Conservation (phyloP, 768 basidiomycete species). For the Termitomyces heimii region DNA sequence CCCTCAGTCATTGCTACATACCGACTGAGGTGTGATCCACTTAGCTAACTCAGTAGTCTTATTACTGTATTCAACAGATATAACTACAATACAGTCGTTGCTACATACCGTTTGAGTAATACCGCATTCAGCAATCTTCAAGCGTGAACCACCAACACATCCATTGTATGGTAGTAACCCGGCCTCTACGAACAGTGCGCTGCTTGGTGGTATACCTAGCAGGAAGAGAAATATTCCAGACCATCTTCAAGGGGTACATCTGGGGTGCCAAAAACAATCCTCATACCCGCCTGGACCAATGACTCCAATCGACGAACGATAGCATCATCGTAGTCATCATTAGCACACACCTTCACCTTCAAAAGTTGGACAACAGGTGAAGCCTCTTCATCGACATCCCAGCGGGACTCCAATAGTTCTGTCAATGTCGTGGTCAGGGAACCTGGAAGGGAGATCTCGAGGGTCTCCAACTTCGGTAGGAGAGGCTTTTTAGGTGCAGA, state of each 20-base stretch:
- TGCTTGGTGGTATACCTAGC: neutral
- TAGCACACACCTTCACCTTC: constrained; percentile 9
- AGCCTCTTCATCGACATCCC: constrained; percentile 3
- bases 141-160: too few species aligned
- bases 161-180: neutral
- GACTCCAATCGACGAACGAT: constrained; percentile 13
- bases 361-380: constrained; percentile 7
- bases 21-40: too few species aligned
- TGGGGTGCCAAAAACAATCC: constrained; percentile 9
- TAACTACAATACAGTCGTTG: too few species aligned
- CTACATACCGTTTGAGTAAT: too few species aligned
- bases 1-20: too few species aligned
- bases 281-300: constrained; percentile 15
- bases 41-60: too few species aligned
- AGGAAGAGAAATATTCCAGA: constrained; percentile 10
- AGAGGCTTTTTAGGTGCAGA: constrained; percentile 18
- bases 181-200: neutral
- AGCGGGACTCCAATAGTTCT: constrained; percentile 29
- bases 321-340: constrained; percentile 12
- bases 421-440: constrained; percentile 26
- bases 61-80: too few species aligned
- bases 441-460: constrained; percentile 31
- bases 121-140: too few species aligned
- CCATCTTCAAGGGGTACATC: constrained; percentile 12
- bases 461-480: constrained; percentile 26